A percentile compares a stretch with the other conserved stretches of the same genome.
These are phyloP conservation scores for Cajanus cajan DNA, from an alignment of 306 rosid genomes.

Conservation along the genomic window DNA sequence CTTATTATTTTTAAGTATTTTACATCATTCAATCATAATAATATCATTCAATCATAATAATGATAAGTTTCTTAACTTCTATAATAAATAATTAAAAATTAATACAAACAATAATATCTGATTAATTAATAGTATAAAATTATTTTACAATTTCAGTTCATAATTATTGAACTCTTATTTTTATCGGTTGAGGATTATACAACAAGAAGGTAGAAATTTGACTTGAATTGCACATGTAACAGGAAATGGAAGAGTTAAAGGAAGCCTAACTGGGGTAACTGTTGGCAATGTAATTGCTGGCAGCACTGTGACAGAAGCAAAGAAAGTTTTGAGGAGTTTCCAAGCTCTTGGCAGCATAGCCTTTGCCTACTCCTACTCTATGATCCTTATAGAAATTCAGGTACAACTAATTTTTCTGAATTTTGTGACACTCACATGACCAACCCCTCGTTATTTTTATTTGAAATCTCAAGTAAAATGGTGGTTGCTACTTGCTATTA, in stretches of 20 bases:
- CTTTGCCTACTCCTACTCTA: conserved; percentile 51
- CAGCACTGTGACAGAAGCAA: conserved; percentile 22
- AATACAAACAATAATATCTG: too few species aligned
- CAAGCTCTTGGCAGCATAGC: conserved; percentile 55
- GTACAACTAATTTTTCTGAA: conserved; percentile 11
- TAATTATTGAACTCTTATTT: too few species aligned
- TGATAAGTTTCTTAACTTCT: too few species aligned
- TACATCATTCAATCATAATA: too few species aligned
- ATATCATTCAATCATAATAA: too few species aligned
- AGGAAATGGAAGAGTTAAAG: conserved; percentile 31
- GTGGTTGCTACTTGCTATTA: background rate
- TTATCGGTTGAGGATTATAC: background rate
- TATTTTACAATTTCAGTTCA: too few species aligned
- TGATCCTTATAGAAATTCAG: conserved; percentile 54
- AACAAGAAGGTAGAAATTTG: background rate
- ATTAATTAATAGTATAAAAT: too few species aligned
- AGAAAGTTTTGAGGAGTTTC: conserved; percentile 44
- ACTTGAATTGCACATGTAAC: conserved; percentile 13
- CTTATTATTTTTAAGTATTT: background rate
- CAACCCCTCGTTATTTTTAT: background rate
- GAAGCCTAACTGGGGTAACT: conserved; percentile 45
- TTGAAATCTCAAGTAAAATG: background rate
- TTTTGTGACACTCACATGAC: background rate
- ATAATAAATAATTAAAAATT: too few species aligned
- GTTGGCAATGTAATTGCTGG: too few species aligned